phyloP scores from a whole-genome alignment of 176 grass and related monocot genomes.

The Areca catechu region DNA sequence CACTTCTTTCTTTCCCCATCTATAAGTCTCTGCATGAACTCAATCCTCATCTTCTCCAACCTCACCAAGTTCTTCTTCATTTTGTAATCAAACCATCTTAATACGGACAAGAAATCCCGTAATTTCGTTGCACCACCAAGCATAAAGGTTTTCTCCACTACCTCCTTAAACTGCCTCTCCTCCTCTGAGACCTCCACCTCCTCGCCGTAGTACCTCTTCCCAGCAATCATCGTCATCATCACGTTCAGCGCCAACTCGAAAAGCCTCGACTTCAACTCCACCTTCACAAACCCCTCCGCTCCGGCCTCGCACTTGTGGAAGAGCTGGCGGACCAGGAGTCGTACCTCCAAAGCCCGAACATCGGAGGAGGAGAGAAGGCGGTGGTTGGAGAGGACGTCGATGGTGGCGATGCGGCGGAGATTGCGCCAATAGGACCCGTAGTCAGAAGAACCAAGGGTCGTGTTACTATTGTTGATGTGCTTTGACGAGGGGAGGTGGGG shows the following conservation, averaged over 20 bases:
- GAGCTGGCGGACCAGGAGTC: not conserved
- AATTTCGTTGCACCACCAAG: not conserved
- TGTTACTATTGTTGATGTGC: not conserved
- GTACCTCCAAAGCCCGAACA: not conserved
- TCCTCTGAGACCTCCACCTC: not conserved
- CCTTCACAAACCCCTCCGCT: not conserved
- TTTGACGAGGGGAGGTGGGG: too few species aligned
- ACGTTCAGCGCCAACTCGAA: not conserved
- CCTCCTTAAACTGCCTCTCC: not conserved
- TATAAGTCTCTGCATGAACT: not conserved
- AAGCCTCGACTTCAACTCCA: not conserved
- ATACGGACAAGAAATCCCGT: not conserved
- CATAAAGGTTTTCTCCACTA: not conserved
- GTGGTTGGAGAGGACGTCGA: not conserved
- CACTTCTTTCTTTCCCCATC: not conserved
- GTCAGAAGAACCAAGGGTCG: not conserved
- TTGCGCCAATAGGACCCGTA: not conserved
- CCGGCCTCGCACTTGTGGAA: not conserved
- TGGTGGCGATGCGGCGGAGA: not conserved
- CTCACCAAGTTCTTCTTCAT: not conserved
- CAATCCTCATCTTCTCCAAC: not conserved
- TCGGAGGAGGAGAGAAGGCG: not conserved
- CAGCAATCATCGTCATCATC: not conserved
- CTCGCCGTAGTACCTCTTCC: not conserved
- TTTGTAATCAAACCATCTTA: not conserved